Evolutionary conservation across 768 basidiomycete genomes (phyloP).

Genomic region (Flagelloscypha sp.): DNA sequence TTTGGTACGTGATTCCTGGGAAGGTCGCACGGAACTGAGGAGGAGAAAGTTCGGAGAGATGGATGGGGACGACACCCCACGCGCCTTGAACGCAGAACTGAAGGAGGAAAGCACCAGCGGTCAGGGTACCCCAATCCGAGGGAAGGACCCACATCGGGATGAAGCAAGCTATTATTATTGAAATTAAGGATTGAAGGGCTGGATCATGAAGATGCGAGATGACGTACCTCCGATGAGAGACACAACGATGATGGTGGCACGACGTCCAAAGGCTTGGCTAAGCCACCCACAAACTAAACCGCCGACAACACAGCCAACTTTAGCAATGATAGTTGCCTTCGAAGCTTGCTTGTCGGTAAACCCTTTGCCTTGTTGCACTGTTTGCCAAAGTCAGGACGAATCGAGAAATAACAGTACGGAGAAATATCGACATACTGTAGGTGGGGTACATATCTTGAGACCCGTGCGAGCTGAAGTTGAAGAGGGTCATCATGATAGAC

Average conservation of each 20-base stretch:
- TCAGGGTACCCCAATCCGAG: conserved; percentile 36
- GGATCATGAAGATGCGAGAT: conserved; percentile 1
- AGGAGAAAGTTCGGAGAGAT: conserved; percentile 42
- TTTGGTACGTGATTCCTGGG: conserved; percentile 56
- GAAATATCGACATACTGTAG: conserved; percentile 3
- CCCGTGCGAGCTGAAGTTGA: conserved; percentile 45
- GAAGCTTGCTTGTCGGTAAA: conserved; percentile 38
- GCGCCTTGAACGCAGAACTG: conserved; percentile 66
- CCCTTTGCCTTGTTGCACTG: conserved; percentile 26
- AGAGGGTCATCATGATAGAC: conserved; percentile 50
- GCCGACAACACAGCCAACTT: conserved; percentile 24
- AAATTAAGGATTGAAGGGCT: neutral
- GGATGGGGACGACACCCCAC: conserved; percentile 55
- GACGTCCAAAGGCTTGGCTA: conserved; percentile 51
- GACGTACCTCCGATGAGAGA: conserved; percentile 22
- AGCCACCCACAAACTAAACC: conserved; percentile 45
- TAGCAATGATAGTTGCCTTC: conserved; percentile 49
- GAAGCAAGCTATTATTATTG: conserved; percentile 33
- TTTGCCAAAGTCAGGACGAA: too few relatives aligned
- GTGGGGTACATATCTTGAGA: conserved; percentile 22
- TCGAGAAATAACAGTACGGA: conserved; percentile 39
- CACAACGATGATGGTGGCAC: conserved; percentile 45
- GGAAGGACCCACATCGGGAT: conserved; percentile 61
- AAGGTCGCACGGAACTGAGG: conserved; percentile 60
- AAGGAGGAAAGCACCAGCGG: conserved; percentile 57